A percentile compares a stretch with the other conserved stretches of the same genome.
Conservation (phyloP, 352 stramenopile genomes). For the Aphanomyces cochlioides region DNA sequence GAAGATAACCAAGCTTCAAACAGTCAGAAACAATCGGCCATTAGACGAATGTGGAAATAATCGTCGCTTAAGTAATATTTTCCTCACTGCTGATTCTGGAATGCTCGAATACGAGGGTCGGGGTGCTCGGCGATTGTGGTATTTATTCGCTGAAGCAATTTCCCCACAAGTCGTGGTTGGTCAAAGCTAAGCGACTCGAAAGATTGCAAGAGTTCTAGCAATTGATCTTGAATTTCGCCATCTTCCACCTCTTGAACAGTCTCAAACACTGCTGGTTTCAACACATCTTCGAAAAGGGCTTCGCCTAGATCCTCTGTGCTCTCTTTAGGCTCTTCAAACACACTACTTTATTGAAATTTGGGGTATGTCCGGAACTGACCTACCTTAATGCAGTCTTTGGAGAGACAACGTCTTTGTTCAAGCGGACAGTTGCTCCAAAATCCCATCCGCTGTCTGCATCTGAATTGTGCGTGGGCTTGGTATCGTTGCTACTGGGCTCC, state of each 20-base stretch:
- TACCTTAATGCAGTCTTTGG: conserved; percentile 12
- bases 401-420: conserved; percentile 26
- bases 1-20: conserved; percentile 12
- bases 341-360: not conserved
- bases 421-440: conserved; percentile 26
- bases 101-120: conserved; percentile 23
- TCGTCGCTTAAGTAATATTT: not conserved
- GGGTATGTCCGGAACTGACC: not conserved
- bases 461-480: not conserved
- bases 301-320: conserved; percentile 38
- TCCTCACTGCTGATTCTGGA: conserved; percentile 2
- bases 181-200: conserved; percentile 73
- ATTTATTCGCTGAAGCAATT: conserved; percentile 55
- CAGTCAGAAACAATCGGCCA: not conserved
- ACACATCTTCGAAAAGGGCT: conserved; percentile 54
- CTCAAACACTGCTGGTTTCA: conserved; percentile 79
- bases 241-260: conserved; percentile 37
- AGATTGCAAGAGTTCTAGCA: conserved; percentile 74
- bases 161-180: conserved; percentile 45
- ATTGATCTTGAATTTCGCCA: conserved; percentile 57
- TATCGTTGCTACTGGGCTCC: not conserved
- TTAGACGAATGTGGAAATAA: conserved; percentile 11
- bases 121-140: not conserved
- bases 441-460: conserved; percentile 24
- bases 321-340: not conserved